phyloP scores from a whole-genome alignment of 1,284 basidiomycete genomes.

The Phellopilus nigrolimitatus region DNA sequence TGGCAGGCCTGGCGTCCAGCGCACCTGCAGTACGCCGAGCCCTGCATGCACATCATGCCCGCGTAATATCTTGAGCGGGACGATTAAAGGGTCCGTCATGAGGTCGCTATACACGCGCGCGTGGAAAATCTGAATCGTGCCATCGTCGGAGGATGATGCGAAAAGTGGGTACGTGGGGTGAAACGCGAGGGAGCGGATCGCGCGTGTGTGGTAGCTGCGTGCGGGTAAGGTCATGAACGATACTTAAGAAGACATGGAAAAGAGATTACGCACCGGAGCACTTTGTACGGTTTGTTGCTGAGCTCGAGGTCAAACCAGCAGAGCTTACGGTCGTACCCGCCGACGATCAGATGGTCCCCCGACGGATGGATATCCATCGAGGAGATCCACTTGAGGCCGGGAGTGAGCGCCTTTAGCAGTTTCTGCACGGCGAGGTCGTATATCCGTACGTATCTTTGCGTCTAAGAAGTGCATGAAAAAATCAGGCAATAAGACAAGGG shows the following conservation, averaged over 20 bases:
- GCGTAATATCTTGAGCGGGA: conserved; percentile 93
- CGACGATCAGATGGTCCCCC: conserved; percentile 95
- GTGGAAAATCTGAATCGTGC: conserved; percentile 96
- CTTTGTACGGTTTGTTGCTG: conserved; percentile 93
- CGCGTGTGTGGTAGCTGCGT: conserved; percentile 84
- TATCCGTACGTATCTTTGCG: conserved; percentile 92
- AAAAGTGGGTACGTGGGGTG: conserved; percentile 95
- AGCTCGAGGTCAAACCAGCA: conserved; percentile 99
- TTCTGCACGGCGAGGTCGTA: conserved; percentile 96
- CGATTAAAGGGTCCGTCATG: conserved; percentile 93
- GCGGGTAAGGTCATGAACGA: conserved; percentile 1
- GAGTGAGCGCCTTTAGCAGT: conserved; percentile 86
- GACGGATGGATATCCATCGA: conserved; percentile 94
- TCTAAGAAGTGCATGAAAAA: conserved; percentile 41
- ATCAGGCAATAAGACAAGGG: not conserved
- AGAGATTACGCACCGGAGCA: conserved; percentile 59
- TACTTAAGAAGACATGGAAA: conserved; percentile 5
- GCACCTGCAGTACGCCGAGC: conserved; percentile 86
- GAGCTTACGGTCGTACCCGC: conserved; percentile 94
- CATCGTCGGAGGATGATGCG: conserved; percentile 94
- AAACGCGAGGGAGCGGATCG: conserved; percentile 88
- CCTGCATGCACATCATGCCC: conserved; percentile 84
- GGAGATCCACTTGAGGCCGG: conserved; percentile 96
- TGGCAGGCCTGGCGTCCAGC: conserved; percentile 87
- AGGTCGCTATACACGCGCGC: conserved; percentile 90